A percentile compares a stretch with the other conserved stretches of the same genome.
phyloP scores from a whole-genome alignment of 1,284 basidiomycete genomes.

The Stygiomarasmius scandens region DNA sequence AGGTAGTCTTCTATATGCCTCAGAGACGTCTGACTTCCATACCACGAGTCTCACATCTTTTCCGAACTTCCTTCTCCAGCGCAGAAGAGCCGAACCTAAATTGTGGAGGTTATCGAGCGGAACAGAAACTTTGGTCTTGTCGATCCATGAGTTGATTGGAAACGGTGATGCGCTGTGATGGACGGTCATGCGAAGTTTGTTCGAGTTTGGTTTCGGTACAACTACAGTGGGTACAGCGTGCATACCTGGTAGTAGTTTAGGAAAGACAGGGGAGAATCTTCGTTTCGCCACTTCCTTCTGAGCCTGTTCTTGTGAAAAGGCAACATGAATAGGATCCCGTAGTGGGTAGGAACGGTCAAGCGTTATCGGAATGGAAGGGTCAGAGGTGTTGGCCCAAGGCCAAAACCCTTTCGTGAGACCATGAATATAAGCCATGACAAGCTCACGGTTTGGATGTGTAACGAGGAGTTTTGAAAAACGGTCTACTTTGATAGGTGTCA shows the following conservation, averaged over 20 bases:
- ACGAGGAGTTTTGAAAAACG: conserved; percentile 28
- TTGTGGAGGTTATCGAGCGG: conserved; percentile 24
- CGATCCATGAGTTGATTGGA: conserved; percentile 42
- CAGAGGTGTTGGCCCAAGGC: conserved; percentile 37
- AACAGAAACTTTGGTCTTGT: conserved; percentile 16
- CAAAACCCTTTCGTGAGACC: conserved; percentile 42
- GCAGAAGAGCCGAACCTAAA: no score
- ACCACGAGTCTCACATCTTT: no score
- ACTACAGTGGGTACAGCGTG: conserved; percentile 41
- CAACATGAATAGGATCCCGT: conserved; percentile 10
- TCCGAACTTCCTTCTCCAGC: no score
- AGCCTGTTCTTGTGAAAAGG: conserved; percentile 33
- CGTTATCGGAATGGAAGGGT: conserved; percentile 22
- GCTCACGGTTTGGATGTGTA: conserved; percentile 37
- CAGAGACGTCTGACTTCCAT: conserved; percentile 21
- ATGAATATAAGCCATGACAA: conserved; percentile 34
- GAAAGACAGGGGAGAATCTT: conserved; percentile 39
- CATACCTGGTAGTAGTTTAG: conserved; percentile 47
- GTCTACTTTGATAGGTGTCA: conserved; percentile 36
- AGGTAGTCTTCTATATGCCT: background rate
- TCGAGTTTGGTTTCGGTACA: conserved; percentile 40
- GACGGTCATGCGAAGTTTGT: conserved; percentile 40
- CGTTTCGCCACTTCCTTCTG: conserved; percentile 33
- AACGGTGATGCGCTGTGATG: conserved; percentile 36
- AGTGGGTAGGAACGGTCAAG: conserved; percentile 25